Percentiles rank a stretch among this genome's conserved stretches.
Conservation (phyloP, 768 basidiomycete genomes). For the Boletus pseudopeckii region DNA sequence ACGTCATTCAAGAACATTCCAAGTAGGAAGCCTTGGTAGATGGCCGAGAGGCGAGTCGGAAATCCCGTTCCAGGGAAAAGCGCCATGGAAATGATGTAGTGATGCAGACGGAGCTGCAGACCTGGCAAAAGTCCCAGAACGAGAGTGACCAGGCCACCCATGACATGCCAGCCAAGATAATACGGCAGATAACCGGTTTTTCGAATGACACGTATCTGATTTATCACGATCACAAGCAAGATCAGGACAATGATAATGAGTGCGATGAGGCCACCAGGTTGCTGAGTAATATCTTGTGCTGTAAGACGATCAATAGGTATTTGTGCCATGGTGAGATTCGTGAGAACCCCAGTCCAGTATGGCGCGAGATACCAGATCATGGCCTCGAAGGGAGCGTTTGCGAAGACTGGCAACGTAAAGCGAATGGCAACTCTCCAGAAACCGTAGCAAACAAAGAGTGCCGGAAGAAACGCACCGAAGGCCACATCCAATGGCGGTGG, state of each 20-base stretch:
- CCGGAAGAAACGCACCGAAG: slow-evolving; percentile 74
- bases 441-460: slow-evolving; percentile 72
- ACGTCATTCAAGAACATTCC: slow-evolving; percentile 81
- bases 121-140: slow-evolving; percentile 69
- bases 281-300: slow-evolving; percentile 59
- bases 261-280: slow-evolving; percentile 63
- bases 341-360: slow-evolving; percentile 75
- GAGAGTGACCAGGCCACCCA: slow-evolving; percentile 61
- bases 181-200: slow-evolving; percentile 81
- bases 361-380: slow-evolving; percentile 71
- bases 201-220: slow-evolving; percentile 79
- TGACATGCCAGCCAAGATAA: slow-evolving; percentile 71
- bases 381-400: slow-evolving; percentile 65
- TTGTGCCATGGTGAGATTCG: slow-evolving; percentile 66
- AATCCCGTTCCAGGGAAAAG: slow-evolving; percentile 78
- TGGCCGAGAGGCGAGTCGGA: slow-evolving; percentile 73
- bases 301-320: slow-evolving; percentile 80
- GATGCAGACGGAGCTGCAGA: slow-evolving; percentile 70
- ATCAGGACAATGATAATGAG: slow-evolving; percentile 67
- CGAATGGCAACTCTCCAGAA: slow-evolving; percentile 78
- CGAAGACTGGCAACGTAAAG: slow-evolving; percentile 69
- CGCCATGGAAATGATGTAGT: slow-evolving; percentile 75
- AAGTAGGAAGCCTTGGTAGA: slow-evolving; percentile 78
- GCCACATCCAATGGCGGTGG: slow-evolving; percentile 71
- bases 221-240: slow-evolving; percentile 55